Evolutionary conservation across 805 yeast genomes (phyloP), one percentile per base, ranked within the genome.

Genomic region (Schwanniomyces occidentalis): DNA sequence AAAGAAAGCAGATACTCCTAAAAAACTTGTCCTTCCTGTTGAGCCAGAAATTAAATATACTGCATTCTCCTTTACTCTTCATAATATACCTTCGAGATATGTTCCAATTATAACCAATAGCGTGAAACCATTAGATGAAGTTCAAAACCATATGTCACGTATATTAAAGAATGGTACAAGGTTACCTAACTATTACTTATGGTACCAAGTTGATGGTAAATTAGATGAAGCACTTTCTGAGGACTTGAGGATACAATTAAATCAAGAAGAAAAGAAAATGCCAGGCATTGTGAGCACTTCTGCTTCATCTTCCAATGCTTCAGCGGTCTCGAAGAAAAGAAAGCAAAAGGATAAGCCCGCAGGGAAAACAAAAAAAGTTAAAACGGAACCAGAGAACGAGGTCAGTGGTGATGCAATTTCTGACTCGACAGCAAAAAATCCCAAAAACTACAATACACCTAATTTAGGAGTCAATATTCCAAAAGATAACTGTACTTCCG

Each of bases 201-300:
- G 96, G 96, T 86, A 82, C 50, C 87, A 85, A 48, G 69, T 91
- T 8, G 93, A 85, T 56, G 90, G 88, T 0, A 71, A 75, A 29
- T 75, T 78, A 35, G 93, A 85, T 53, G 86, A 80, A 43, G 58
- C 61, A 1, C 48, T 84, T 30, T 85, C 85, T 0, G 93, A 85
- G 47, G 65, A 69, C 6, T 56, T 84, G 24, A 69, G 95, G 46
- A 65, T 68, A 29, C 80, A 76, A 37, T 57, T 82, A 33, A 71
- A 69, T 35, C 70, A 69, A 12, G 75, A 74, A 50, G 86, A 80
- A 46, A 74, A 60, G 54, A 63, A 63, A 33, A 57, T 67, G 65
- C 46, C 58, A 7, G 74, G 74, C 9, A 48, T 61, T 8, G 35
- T 50, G 24, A 42, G 47, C 9, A 40, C 44, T 3, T 39, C 47